Conservation (phyloP, 768 basidiomycete species). For the Suillus hirtellus region DNA sequence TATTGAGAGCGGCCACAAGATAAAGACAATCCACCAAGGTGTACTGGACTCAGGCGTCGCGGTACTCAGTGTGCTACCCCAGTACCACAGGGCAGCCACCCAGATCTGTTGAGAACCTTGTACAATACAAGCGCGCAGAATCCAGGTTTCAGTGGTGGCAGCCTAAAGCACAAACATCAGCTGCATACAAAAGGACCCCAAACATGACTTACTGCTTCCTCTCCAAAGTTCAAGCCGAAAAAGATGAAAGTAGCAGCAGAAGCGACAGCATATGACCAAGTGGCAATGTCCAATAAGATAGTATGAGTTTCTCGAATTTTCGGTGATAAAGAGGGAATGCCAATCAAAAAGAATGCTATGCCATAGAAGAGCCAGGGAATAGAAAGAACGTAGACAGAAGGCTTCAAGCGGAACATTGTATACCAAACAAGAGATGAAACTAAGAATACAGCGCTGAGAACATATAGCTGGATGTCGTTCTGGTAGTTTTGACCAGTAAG, state of each 20-base stretch:
- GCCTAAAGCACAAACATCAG: constrained; percentile 47
- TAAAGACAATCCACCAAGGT: constrained; percentile 84
- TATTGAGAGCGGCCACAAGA: constrained; percentile 80
- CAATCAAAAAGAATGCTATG: constrained; percentile 89
- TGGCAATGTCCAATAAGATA: constrained; percentile 74
- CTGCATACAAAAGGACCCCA: constrained; percentile 3
- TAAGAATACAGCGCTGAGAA: no score
- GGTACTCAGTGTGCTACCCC: constrained; percentile 80
- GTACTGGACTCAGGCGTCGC: constrained; percentile 50
- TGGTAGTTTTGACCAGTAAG: no score
- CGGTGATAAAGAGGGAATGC: constrained; percentile 72
- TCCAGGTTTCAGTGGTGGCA: constrained; percentile 95
- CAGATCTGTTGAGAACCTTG: constrained; percentile 96
- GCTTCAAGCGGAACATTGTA: no score
- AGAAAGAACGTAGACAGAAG: constrained; percentile 63
- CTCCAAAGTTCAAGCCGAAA: constrained; percentile 96
- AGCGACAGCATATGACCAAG: constrained; percentile 91
- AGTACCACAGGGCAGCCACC: constrained; percentile 95
- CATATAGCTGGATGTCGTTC: no score
- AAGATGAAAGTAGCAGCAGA: constrained; percentile 93
- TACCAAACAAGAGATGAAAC: no score
- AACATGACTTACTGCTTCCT: constrained; percentile 72
- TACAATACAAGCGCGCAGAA: constrained; percentile 85
- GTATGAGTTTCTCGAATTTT: constrained; percentile 61
- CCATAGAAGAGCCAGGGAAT: constrained; percentile 91